Percentiles rank a stretch among this genome's conserved stretches.
These are phyloP conservation scores for Apiotrichum montevideense DNA, from an alignment of 1,284 basidiomycete genomes.

Conservation along the genomic window DNA sequence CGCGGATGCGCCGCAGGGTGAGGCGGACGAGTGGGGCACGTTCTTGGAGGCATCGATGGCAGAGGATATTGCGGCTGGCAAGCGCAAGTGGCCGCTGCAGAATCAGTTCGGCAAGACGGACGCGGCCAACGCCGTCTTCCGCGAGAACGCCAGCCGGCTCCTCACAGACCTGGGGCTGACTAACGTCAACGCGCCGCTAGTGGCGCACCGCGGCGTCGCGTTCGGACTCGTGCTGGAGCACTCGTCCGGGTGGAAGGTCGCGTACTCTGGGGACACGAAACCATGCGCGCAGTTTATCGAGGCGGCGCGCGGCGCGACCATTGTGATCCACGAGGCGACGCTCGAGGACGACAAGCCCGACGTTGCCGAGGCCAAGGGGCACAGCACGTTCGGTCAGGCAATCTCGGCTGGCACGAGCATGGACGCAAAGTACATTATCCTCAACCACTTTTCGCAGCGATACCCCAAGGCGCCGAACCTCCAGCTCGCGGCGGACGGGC, in stretches of 20 bases:
- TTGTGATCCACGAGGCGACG: slow-evolving; percentile 91
- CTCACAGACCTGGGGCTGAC: slow-evolving; percentile 26
- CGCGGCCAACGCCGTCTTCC: not conserved
- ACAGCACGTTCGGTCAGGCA: slow-evolving; percentile 85
- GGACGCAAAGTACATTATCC: slow-evolving; percentile 70
- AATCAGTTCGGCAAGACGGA: slow-evolving; percentile 8
- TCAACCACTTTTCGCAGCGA: slow-evolving; percentile 92
- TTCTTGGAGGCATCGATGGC: not conserved
- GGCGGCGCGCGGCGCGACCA: slow-evolving; percentile 63
- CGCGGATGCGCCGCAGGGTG: not conserved
- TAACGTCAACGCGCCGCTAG: slow-evolving; percentile 59
- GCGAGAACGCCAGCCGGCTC: not conserved
- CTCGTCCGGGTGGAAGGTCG: slow-evolving; percentile 69
- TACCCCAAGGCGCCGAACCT: slow-evolving; percentile 62
- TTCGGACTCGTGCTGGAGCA: slow-evolving; percentile 67
- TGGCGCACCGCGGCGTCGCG: slow-evolving; percentile 64
- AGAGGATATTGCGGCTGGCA: slow-evolving; percentile 17
- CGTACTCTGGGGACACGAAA: slow-evolving; percentile 82
- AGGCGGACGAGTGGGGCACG: not conserved
- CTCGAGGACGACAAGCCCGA: slow-evolving; percentile 70
- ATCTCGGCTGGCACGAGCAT: slow-evolving; percentile 72
- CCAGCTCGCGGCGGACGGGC: slow-evolving; percentile 8
- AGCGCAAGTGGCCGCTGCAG: slow-evolving; percentile 21
- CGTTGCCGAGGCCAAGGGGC: slow-evolving; percentile 69
- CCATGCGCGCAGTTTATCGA: slow-evolving; percentile 64